Base-by-base conservation (phyloP, 2,329 filamentous ascomycete genomes). In the Mycogone perniciosa region DNA sequence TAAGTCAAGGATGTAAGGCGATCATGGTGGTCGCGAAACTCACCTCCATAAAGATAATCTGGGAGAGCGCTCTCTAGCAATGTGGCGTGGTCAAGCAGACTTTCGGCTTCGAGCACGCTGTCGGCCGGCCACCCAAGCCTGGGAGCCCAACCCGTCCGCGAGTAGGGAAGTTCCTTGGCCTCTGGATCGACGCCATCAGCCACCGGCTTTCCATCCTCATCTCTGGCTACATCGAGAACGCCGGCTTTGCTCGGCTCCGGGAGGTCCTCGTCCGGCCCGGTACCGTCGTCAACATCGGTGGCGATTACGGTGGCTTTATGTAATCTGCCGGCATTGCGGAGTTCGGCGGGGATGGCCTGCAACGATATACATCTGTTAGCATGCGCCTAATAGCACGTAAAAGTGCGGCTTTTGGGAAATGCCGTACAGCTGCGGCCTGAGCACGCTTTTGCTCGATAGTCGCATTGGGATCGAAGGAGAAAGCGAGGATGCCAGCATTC, bases 11-110 rank as follows among this genome's bases (percentile, higher is more conserved):
- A 8, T 11, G 26, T 35, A 4, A 11, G 31, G 13, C 8, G 11
- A 31, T 5, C 20, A 9, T 29, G 10, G 31, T 31, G 13, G 13
- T 11, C 4, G 35, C 35, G 37, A 44, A 30, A 60, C 77, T 60
- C 71, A 88, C 86, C 88, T 65, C 93, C 93, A 66, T 88, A 99
- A 67, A 95, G 89, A 64, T 88, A 88, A 65, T 97, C 91, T 39
- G 92, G 83, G 34, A 99, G 71, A 67, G 85, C 85, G 54, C 83
- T 80, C 65, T 99, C 95, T 27, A 97, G 68, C 74, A 85, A 88
- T 1, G 90, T 96, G 62, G 90, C 82, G 66, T 96, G 91, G 63
- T 99, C 91, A 37, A 93, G 76, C 62, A 95, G 67, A 54, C 82
- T 89, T 52, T 86, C 84, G 9, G 75, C 77, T 31, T 80, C 75